Base-by-base conservation (phyloP, 345 rosid species). In the Psidium friedrichsthalianum region DNA sequence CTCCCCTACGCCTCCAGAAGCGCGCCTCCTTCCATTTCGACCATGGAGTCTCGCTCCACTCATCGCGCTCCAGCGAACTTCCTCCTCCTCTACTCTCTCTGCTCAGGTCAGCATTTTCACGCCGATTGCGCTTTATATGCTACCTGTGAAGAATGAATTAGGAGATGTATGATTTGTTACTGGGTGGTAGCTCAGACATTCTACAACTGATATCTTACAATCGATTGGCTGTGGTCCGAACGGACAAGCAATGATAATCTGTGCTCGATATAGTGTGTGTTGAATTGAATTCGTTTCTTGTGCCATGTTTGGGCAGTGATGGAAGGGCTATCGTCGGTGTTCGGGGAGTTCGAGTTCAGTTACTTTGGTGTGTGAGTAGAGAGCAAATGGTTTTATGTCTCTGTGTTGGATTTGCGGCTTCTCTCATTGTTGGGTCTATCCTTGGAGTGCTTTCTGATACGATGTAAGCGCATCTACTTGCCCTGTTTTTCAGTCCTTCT, bases 301-400 rank as follows among this genome's bases (percentile, higher is more conserved):
- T 53, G 51, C 25, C 54, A 51, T n/a, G 82, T 15, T 78, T 32
- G 74, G 51, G 64, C 87, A 97, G 98, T 88, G 14, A 88, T 93
- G 94, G 95, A 94, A 91, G 98, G 97, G 69, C 40, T 96, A 32
- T 94, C 98, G 95, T 91, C 91, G 14, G 98, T 93, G 87, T 93
- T 89, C 82, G 99, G 98, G 87, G 99, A 97, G 88, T 91, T 86
- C n/a, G 99, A 94, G 86, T 87, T 93, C 78, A 86, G 86, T 85
- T 83, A 83, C 42, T 88, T 88, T 85, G 95, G 93, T 2, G 10
- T 2, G 10, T 87, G 29, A 92, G 88, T 82, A 94, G 89, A 83
- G 95, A 93, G 78, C 91, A 90, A 56, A 95, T 90, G 82, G 89
- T 94, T 87, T 85, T 86, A 82, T 89, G 86, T 84, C 90, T 97